Percentiles rank a stretch among this genome's conserved stretches.
Conservation (phyloP, 768 basidiomycete species). For the Mycena galopus region DNA sequence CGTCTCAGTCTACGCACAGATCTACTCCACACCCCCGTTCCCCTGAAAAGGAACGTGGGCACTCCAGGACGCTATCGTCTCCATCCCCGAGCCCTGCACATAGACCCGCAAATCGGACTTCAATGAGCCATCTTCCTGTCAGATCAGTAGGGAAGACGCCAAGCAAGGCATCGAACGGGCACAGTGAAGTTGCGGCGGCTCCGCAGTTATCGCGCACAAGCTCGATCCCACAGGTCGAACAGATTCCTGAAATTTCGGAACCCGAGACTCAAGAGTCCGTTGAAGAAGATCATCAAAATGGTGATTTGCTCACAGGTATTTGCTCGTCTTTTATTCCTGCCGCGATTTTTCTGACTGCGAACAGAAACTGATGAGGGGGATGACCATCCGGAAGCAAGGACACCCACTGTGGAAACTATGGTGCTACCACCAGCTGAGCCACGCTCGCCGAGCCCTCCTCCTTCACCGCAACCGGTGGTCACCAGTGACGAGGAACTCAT, state of each 20-base stretch:
- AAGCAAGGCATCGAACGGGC: constrained; percentile 20
- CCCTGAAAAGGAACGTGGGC: constrained; percentile 35
- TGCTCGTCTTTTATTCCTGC: background rate
- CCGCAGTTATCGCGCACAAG: background rate
- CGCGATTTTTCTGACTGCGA: background rate
- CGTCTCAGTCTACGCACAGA: background rate
- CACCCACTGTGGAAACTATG: constrained; percentile 35
- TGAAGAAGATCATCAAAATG: background rate
- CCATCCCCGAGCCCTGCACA: constrained; percentile 45
- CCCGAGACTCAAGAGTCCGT: constrained; percentile 1
- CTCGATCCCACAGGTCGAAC: background rate
- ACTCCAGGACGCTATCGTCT: constrained; percentile 37
- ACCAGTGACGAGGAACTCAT: constrained; percentile 24
- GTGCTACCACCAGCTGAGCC: constrained; percentile 35
- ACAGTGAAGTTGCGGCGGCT: background rate
- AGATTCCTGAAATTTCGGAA: background rate
- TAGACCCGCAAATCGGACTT: constrained; percentile 42
- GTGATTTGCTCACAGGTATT: constrained; percentile 22
- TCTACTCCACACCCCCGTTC: constrained; percentile 18
- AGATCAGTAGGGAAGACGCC: constrained; percentile 52
- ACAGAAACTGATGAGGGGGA: constrained; percentile 22
- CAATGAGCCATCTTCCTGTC: constrained; percentile 61
- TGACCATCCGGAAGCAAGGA: constrained; percentile 36
- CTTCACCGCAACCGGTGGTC: constrained; percentile 17
- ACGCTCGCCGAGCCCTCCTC: constrained; percentile 37